A percentile compares a stretch with the other conserved stretches of the same genome.
These are phyloP conservation scores for Mangifera indica DNA, from an alignment of 345 rosid species.

Conservation along the genomic window DNA sequence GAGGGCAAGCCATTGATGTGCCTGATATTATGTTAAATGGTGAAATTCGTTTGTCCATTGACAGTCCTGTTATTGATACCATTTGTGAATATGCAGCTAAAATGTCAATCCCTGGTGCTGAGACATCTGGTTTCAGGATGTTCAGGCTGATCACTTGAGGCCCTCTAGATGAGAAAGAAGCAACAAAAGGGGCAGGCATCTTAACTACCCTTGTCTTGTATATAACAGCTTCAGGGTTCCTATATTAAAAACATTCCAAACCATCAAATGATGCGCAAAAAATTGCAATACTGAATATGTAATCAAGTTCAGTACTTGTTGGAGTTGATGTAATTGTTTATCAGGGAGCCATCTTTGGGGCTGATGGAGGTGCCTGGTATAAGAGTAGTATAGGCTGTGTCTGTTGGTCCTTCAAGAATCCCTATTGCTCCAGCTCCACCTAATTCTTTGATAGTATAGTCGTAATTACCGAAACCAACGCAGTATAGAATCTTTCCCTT, in stretches of 20 bases:
- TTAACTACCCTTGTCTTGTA: conserved; percentile 44
- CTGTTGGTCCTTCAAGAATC: conserved; percentile 25
- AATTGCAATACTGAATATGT: too few species aligned
- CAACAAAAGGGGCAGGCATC: conserved; percentile 48
- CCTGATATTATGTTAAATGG: conserved; percentile 66
- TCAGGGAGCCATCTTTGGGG: conserved; percentile 38
- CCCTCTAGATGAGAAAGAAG: conserved; percentile 84
- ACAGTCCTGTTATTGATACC: conserved; percentile 38
- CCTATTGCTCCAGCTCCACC: conserved; percentile 58
- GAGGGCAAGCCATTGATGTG: conserved; percentile 94
- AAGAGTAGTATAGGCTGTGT: conserved; percentile 37
- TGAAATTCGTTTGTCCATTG: conserved; percentile 40
- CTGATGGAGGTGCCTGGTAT: conserved; percentile 43
- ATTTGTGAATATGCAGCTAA: conserved; percentile 67
- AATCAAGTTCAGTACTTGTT: conserved; percentile 41
- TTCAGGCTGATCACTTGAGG: conserved; percentile 54
- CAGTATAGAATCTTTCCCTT: conserved; percentile 73
- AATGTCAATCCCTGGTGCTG: conserved; percentile 81
- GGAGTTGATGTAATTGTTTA: conserved; percentile 65
- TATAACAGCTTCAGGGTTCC: conserved; percentile 58
- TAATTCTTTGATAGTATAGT: conserved; percentile 37
- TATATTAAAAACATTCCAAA: conserved; percentile 18
- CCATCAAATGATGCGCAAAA: neutral
- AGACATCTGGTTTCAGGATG: conserved; percentile 92
- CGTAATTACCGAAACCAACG: conserved; percentile 42